Conservation (phyloP, 495 filamentous ascomycete species). For the Hypoxylon trugodes region DNA sequence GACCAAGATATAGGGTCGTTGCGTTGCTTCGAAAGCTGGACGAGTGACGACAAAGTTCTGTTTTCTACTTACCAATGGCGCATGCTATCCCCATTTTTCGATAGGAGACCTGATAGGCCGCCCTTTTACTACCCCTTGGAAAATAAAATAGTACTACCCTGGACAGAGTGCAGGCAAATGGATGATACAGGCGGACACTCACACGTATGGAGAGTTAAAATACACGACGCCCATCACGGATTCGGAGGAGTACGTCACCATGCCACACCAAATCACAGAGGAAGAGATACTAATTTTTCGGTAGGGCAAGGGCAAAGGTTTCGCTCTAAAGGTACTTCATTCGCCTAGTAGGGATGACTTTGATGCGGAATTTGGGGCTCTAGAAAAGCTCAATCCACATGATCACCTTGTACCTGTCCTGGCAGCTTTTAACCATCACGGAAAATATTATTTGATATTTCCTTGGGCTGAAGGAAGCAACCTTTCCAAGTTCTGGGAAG, state of each 20-base stretch:
- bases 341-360: not conserved
- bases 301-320: not conserved
- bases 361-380: conserved; percentile 2
- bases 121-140: not conserved
- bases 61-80: not conserved
- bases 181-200: not conserved
- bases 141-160: not conserved
- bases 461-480: conserved; percentile 17
- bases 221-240: conserved; percentile 2
- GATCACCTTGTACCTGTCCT: conserved; percentile 9
- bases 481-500: not conserved
- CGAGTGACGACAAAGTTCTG: not conserved
- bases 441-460: conserved; percentile 15
- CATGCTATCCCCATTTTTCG: not conserved
- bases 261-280: too few relatives aligned
- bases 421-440: not conserved
- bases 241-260: not conserved
- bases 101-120: not conserved
- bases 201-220: not conserved
- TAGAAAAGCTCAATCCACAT: not conserved
- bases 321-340: conserved; percentile 2
- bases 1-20: not conserved
- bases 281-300: too few relatives aligned
- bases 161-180: not conserved
- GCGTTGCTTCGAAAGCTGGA: not conserved